phyloP scores from a whole-genome alignment of 192 early-diverging fungal genomes.

The Podila epigama region DNA sequence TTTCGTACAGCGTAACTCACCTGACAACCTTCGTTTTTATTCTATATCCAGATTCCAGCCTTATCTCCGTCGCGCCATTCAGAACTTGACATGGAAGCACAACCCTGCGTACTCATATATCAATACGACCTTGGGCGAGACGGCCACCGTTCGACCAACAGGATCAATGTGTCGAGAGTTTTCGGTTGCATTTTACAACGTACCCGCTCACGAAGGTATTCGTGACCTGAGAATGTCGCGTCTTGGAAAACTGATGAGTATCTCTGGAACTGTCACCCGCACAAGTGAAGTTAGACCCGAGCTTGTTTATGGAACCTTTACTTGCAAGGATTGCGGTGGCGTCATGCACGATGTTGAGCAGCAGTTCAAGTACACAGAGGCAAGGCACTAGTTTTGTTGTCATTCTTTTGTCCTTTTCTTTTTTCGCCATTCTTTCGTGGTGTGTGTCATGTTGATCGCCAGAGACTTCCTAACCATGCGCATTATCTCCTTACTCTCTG shows the following conservation, averaged over 20 bases:
- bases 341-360: conserved; percentile 89
- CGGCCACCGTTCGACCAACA: conserved; percentile 40
- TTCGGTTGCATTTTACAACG: conserved; percentile 72
- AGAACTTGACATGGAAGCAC: conserved; percentile 76
- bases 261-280: conserved; percentile 94
- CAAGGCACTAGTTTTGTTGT: conserved; percentile 19
- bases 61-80: conserved; percentile 85
- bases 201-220: conserved; percentile 69
- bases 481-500: not conserved
- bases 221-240: conserved; percentile 85
- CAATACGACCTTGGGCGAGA: conserved; percentile 42
- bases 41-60: conserved; percentile 54
- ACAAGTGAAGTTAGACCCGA: conserved; percentile 98
- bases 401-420: too few relatives aligned
- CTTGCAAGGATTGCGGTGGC: conserved; percentile 83
- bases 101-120: conserved; percentile 68
- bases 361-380: conserved; percentile 96
- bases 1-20: too few relatives aligned
- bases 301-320: conserved; percentile 89
- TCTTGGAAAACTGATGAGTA: conserved; percentile 81
- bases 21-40: not conserved
- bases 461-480: not conserved
- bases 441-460: not conserved
- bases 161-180: conserved; percentile 72
- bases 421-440: too few relatives aligned